phyloP scores from a whole-genome alignment of 1,139 yeast genomes.

The Kodamaea derodonti region DNA sequence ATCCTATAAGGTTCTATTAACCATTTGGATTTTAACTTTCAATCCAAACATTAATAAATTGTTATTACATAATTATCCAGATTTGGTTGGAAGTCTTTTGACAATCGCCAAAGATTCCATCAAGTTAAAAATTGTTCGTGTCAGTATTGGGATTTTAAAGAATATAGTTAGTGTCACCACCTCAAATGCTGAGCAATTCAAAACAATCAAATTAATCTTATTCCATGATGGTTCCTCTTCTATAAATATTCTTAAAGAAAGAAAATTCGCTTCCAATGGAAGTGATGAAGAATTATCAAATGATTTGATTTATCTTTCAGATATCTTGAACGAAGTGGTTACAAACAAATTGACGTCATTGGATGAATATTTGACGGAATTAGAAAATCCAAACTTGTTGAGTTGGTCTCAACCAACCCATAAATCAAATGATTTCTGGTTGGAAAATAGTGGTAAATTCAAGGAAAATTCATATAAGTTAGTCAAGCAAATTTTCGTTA shows the following conservation, averaged over 20 bases:
- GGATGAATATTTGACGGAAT: conserved; percentile 86
- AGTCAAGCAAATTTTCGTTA: conserved; percentile 49
- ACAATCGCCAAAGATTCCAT: conserved; percentile 66
- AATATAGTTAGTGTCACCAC: conserved; percentile 45
- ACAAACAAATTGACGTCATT: conserved; percentile 75
- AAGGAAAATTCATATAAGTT: conserved; percentile 74
- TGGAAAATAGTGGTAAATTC: conserved; percentile 72
- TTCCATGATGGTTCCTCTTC: conserved; percentile 74
- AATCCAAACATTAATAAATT: conserved; percentile 51
- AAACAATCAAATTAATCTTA: conserved; percentile 65
- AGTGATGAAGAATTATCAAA: conserved; percentile 80
- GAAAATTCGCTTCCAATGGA: conserved; percentile 75
- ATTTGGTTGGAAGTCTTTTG: conserved; percentile 51
- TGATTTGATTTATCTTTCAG: conserved; percentile 61
- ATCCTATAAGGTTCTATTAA: conserved; percentile 73
- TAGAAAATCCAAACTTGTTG: conserved; percentile 70
- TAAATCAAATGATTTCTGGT: conserved; percentile 83
- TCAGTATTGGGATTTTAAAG: conserved; percentile 70
- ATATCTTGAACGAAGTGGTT: conserved; percentile 65
- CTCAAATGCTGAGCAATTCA: conserved; percentile 32
- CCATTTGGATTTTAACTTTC: conserved; percentile 84
- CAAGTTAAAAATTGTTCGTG: conserved; percentile 86
- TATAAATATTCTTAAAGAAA: conserved; percentile 65
- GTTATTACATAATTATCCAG: conserved; percentile 57
- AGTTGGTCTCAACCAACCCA: conserved; percentile 92